phyloP scores from a whole-genome alignment of 352 stramenopile species.

The Pythium phragmitis region DNA sequence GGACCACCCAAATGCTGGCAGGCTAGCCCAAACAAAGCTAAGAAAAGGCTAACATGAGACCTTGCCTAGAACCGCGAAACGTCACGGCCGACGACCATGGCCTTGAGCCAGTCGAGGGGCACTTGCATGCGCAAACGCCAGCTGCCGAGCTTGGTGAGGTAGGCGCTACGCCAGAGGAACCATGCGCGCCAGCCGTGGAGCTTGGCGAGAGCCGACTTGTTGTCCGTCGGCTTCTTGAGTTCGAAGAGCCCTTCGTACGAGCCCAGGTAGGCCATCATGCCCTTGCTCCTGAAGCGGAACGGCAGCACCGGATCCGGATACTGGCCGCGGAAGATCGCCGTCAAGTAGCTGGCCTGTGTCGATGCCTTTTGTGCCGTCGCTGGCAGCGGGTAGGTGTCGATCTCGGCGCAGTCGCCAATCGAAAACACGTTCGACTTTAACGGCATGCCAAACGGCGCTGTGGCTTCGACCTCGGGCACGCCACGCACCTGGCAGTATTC shows the following conservation, averaged over 20 bases:
- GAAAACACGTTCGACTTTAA: constrained; percentile 91
- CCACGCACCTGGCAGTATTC: constrained; percentile 80
- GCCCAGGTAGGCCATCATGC: constrained; percentile 94
- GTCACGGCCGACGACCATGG: constrained; percentile 95
- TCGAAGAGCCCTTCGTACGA: constrained; percentile 92
- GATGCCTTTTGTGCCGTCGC: constrained; percentile 92
- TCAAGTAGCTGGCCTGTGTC: constrained; percentile 68
- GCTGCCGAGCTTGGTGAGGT: constrained; percentile 94
- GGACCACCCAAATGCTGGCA: constrained; percentile 15
- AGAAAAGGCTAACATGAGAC: background rate
- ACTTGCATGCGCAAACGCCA: constrained; percentile 93
- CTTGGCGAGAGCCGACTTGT: constrained; percentile 38
- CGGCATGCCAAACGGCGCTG: constrained; percentile 61
- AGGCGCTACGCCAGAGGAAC: constrained; percentile 94
- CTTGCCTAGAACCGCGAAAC: constrained; percentile 86
- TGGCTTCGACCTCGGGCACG: constrained; percentile 51
- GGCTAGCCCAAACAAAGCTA: background rate
- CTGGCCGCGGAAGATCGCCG: constrained; percentile 54
- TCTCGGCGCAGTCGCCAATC: constrained; percentile 93
- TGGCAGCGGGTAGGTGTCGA: constrained; percentile 83
- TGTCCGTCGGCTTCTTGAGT: constrained; percentile 44
- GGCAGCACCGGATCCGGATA: constrained; percentile 45
- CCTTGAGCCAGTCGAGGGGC: constrained; percentile 97
- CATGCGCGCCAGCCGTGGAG: constrained; percentile 89
- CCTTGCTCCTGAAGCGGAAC: constrained; percentile 80